These are phyloP conservation scores for Sicyos baderoa DNA, from an alignment of 306 rosid species.

Conservation along the genomic window DNA sequence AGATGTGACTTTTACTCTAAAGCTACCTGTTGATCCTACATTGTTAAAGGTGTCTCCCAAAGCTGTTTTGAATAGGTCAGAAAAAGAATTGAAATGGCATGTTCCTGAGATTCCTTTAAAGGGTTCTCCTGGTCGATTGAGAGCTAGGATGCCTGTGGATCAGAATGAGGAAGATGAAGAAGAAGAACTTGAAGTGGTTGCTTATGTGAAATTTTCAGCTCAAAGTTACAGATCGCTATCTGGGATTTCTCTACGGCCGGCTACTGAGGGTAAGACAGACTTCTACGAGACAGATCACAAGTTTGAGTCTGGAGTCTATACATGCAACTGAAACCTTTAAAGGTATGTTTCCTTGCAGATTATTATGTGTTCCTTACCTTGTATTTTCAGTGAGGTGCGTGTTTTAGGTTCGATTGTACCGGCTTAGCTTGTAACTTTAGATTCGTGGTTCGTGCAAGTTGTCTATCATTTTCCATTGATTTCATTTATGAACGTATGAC, in stretches of 20 bases:
- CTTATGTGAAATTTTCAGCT: conserved; percentile 63
- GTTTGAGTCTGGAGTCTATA: conserved; percentile 67
- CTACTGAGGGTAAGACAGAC: conserved; percentile 75
- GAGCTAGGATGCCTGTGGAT: conserved; percentile 82
- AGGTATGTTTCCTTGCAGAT: conserved; percentile 24
- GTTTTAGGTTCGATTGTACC: conserved; percentile 48
- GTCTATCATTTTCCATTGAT: conserved; percentile 25
- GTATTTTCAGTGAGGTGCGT: conserved; percentile 26
- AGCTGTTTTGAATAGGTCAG: conserved; percentile 73
- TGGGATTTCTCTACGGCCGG: conserved; percentile 63
- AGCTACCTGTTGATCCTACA: conserved; percentile 81
- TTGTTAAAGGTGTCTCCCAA: conserved; percentile 84
- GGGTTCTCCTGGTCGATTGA: conserved; percentile 72
- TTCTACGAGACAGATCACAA: conserved; percentile 80
- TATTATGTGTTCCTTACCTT: conserved; percentile 24
- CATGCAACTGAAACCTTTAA: conserved; percentile 58
- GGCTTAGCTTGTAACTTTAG: conserved; percentile 40
- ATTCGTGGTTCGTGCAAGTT: conserved; percentile 26
- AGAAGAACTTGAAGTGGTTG: conserved; percentile 66
- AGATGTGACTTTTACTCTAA: conserved; percentile 65
- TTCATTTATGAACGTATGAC: conserved; percentile 20
- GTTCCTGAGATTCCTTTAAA: conserved; percentile 66
- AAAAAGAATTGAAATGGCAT: conserved; percentile 77
- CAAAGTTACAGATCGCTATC: conserved; percentile 61
- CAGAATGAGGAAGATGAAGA: conserved; percentile 49